Percentiles rank a stretch among this genome's conserved stretches.
Conservation (phyloP, 2,329 filamentous ascomycete genomes). For the Neonectria sp. region DNA sequence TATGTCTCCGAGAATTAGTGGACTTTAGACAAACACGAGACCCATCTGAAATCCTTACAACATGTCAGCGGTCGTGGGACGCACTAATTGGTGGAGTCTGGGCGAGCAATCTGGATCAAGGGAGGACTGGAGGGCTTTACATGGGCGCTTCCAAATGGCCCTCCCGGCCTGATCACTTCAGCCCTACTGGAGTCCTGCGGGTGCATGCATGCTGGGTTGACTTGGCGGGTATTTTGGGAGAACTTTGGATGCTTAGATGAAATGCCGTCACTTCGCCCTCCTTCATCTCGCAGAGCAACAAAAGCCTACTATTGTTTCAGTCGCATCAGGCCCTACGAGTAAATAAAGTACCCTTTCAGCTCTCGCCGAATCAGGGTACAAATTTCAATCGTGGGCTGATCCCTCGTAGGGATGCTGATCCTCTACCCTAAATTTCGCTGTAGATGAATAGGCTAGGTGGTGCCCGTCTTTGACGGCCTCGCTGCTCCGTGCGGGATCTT, state of each 20-base stretch:
- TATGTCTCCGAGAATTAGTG: not conserved
- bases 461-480: not conserved
- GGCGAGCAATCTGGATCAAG: not conserved
- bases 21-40: not conserved
- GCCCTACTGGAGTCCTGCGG: not conserved
- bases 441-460: too few relatives aligned
- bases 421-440: not conserved
- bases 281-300: not conserved
- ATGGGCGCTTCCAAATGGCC: not conserved
- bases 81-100: not conserved
- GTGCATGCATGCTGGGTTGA: not conserved
- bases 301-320: not conserved
- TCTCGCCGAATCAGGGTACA: not conserved
- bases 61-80: not conserved
- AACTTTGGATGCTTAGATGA: not conserved
- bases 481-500: not conserved
- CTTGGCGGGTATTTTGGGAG: not conserved
- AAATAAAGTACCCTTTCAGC: not conserved
- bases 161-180: not conserved
- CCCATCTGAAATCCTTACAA: not conserved
- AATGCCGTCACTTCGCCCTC: not conserved
- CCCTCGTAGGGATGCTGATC: not conserved
- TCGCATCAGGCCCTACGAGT: not conserved
- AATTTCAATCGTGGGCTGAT: not conserved
- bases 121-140: not conserved